Conservation (phyloP, 2,329 filamentous ascomycete genomes). For the Colletotrichum karsti region DNA sequence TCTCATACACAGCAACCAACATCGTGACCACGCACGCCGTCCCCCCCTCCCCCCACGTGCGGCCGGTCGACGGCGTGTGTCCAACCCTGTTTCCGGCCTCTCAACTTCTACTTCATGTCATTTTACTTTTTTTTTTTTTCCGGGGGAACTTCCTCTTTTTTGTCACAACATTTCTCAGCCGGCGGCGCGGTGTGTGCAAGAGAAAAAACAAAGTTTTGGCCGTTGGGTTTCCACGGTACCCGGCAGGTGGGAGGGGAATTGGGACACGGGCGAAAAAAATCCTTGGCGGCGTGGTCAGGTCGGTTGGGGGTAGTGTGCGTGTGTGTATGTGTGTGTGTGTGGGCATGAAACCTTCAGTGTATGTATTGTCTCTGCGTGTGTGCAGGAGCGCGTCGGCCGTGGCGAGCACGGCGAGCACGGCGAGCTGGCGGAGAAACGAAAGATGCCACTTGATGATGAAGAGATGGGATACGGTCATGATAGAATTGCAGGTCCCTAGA, state of each 20-base stretch:
- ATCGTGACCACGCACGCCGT: conserved; percentile 1
- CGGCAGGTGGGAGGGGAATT: conserved; percentile 3
- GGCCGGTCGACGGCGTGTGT: background rate
- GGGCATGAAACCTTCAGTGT: background rate
- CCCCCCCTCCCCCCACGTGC: background rate
- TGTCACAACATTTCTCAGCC: background rate
- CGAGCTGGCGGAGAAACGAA: background rate
- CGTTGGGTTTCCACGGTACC: conserved; percentile 23
- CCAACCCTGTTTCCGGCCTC: conserved; percentile 27
- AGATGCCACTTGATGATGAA: conserved; percentile 19
- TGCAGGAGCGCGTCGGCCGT: background rate
- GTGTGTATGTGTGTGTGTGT: background rate
- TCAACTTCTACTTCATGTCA: conserved; percentile 30
- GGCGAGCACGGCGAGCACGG: background rate
- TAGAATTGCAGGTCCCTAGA: conserved; percentile 28
- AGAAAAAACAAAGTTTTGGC: background rate
- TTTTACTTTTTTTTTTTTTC: conserved; percentile 17
- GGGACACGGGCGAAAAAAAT: background rate
- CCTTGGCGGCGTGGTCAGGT: background rate
- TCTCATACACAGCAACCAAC: conserved; percentile 11
- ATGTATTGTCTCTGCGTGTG: background rate
- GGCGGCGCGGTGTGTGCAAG: background rate
- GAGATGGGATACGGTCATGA: conserved; percentile 28
- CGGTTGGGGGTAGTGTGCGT: background rate
- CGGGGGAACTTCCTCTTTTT: background rate